A percentile compares a stretch with the other conserved stretches of the same genome.
phyloP scores from a whole-genome alignment of 768 basidiomycete genomes.

The Tubosaeta sp. region DNA sequence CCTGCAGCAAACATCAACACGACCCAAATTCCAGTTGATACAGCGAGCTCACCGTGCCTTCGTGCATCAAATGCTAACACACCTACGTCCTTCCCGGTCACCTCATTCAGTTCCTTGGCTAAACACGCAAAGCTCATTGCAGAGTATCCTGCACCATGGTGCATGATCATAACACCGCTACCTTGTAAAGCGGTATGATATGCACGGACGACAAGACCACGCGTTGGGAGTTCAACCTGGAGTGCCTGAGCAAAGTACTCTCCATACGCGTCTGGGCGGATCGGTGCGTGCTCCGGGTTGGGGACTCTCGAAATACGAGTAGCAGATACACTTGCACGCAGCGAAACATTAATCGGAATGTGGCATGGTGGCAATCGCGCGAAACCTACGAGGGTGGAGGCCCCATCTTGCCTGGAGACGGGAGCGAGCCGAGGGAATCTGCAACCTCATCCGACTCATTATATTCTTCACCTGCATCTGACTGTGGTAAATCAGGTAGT shows the following conservation, averaged over 20 bases:
- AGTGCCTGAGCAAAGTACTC: conserved; percentile 76
- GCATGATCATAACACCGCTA: conserved; percentile 78
- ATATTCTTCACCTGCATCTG: conserved; percentile 37
- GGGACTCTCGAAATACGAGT: conserved; percentile 33
- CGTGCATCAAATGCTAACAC: conserved; percentile 80
- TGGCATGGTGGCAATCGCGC: conserved; percentile 1
- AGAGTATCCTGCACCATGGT: conserved; percentile 93
- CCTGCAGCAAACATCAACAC: conserved; percentile 8
- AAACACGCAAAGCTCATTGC: conserved; percentile 88
- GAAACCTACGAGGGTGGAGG: conserved; percentile 58
- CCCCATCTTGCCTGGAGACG: conserved; percentile 46
- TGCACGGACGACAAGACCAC: conserved; percentile 65
- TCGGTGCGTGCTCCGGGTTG: conserved; percentile 65
- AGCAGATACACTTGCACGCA: conserved; percentile 25
- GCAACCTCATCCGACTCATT: conserved; percentile 46
- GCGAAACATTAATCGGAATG: conserved; percentile 15
- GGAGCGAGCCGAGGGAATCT: conserved; percentile 59
- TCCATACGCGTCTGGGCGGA: conserved; percentile 55
- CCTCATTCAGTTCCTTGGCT: conserved; percentile 68
- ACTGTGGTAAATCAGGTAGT: conserved; percentile 54
- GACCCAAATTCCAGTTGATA: not conserved
- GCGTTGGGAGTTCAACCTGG: conserved; percentile 62
- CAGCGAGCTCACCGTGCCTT: conserved; percentile 67
- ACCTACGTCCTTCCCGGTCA: conserved; percentile 70
- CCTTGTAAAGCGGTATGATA: conserved; percentile 73